Base-by-base conservation (phyloP, 140 eudicot genomes). In the Stevia rebaudiana region DNA sequence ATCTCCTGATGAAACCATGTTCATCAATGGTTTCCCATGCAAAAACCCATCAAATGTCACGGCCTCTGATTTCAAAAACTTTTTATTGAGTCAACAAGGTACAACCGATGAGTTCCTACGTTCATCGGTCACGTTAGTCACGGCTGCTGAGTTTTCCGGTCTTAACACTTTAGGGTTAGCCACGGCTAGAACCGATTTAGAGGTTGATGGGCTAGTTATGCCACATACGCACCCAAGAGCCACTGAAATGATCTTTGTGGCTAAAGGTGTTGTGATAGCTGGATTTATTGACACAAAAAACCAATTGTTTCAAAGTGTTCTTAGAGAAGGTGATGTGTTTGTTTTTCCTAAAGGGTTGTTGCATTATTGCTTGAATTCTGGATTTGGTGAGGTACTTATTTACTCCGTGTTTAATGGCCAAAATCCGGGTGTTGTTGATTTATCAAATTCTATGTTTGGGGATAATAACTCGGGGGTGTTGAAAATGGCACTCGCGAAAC, bases 11-110 rank as follows among this genome's bases (percentile, higher is more conserved):
- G 41, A 54, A 54, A 5, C 61, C 23, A n/a, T 28, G 0, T 54
- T 54, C 61, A 54, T 54, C 41, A 54, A 54, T 54, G 61, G 61
- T 17, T 54, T 54, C 61, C 61, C 61, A 54, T 54, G 61, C 61
- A 54, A 54, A 54, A 54, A 54, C 41, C 61, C 61, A 0, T 54
- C 61, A 54, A 54, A 54, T 54, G 61, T 54, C 61, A 54, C 61
- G n/a, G 13, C 61, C 9, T 54, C 61, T 54, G 61, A 54, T 3
- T 54, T 54, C 41, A 54, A 54, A n/a, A 54, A 28, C 61, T 12
- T 54, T 3, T 13, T 54, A 31, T 28, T 54, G 8, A 54, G 61
- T 28, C 40, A 28, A 25, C 41, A 6, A 0, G 61, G 61, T 13
- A n/a, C 6, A 11, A 3, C 41, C 10, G 40, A 54, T 6, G 41